A percentile compares a stretch with the other conserved stretches of the same genome.
Conservation (phyloP, 2,329 filamentous ascomycete genomes). For the Parasarocladium wereldwijsianum region DNA sequence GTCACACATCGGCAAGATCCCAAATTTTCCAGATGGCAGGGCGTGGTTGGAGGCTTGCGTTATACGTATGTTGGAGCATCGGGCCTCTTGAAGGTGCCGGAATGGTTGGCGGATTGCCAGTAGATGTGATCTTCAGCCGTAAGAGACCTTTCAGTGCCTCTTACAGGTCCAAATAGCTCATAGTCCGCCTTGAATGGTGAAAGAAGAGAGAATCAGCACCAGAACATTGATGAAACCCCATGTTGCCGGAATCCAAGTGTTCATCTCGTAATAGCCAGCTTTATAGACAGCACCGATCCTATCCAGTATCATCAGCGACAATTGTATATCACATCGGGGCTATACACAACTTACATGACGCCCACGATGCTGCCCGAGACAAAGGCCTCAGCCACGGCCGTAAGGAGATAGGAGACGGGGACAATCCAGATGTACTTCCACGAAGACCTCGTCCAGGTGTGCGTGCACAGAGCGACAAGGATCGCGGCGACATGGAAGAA, state of each 20-base stretch:
- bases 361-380: conserved; percentile 73
- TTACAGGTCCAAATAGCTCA: too few relatives aligned
- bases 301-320: conserved; percentile 2
- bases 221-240: conserved; percentile 79
- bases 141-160: too few relatives aligned
- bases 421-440: conserved; percentile 56
- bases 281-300: conserved; percentile 71
- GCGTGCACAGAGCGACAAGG: conserved; percentile 56
- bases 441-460: conserved; percentile 41
- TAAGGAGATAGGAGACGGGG: conserved; percentile 53
- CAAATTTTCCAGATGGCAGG: too few relatives aligned
- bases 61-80: conserved; percentile 10
- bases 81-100: too few relatives aligned
- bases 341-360: conserved; percentile 46
- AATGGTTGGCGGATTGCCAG: too few relatives aligned
- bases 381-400: conserved; percentile 63
- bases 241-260: conserved; percentile 82
- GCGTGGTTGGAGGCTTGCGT: conserved; percentile 5
- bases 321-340: background rate
- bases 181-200: conserved; percentile 81
- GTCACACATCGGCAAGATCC: too few relatives aligned
- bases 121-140: too few relatives aligned
- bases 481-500: conserved; percentile 61
- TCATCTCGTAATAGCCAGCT: conserved; percentile 76
- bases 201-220: conserved; percentile 72